Evolutionary conservation across 768 basidiomycete genomes (phyloP), one percentile per base, ranked within the genome.

Genomic region (Hypholoma sublateritium): DNA sequence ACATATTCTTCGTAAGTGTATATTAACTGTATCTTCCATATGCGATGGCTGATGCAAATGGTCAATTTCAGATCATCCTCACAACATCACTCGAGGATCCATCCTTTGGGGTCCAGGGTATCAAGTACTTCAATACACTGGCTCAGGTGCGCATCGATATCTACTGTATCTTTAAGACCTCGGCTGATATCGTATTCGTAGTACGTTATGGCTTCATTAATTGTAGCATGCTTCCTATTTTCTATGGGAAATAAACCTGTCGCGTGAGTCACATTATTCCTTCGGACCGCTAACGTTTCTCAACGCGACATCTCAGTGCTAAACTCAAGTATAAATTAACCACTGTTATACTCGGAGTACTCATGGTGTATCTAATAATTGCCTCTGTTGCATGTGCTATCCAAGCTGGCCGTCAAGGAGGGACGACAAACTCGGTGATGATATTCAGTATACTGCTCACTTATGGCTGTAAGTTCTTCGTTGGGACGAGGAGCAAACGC

Each of bases 221-320:
- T 98, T 25, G 80, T 95, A n/a, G 88, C 91, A 7, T 89, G 87
- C 62, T 97, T 98, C 79, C 76, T 97, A 1, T 90, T 97, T 69
- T 90, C 93, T 0, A 96, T 98, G 94, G 95, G 95, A 16, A 97
- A 97, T 71, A 89, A 90, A 67, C 95, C 95, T 4, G 81, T 84
- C 73, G 86, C 91, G 92, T 94, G 59, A 25, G 76, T 65, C 21
- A 17, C 14, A 35, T 49, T 4, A 37, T 32, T 32, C 16, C 13
- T 46, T 22, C 3, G 17, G 3, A 2, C 3, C 25, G 22, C 42
- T 41, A 11, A 12, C 36, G 22, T 49, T 17, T 45, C 34, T 47
- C 5, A 19, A 37, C 35, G 13, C 19, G 19, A 55, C 22, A 45
- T 43, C 42, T 14, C 49, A 92, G 91, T 0, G 80, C 91, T 0